These are phyloP conservation scores for Calonectria pteridis DNA, from an alignment of 2,329 filamentous ascomycete genomes.

Conservation along the genomic window DNA sequence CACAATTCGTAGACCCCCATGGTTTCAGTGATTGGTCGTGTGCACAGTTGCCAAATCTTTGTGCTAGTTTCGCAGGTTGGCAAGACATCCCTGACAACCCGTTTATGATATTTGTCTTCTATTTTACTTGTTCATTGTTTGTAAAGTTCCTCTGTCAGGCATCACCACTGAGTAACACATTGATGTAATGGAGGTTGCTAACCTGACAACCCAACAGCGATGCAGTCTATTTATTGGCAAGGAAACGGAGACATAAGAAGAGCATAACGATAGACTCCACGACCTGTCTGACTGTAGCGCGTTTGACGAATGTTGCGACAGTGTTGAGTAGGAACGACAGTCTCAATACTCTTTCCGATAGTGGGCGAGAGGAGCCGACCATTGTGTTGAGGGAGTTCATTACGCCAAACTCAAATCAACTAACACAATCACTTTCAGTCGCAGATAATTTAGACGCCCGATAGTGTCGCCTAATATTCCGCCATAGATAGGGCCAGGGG, in stretches of 20 bases:
- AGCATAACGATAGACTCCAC: too few species aligned
- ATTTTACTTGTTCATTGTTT: neutral
- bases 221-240: too few species aligned
- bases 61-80: neutral
- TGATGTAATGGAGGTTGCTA: too few species aligned
- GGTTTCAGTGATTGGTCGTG: neutral
- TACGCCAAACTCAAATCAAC: neutral
- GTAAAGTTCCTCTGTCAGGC: too few species aligned
- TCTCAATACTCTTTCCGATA: neutral
- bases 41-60: neutral
- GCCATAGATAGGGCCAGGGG: neutral
- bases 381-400: neutral
- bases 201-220: too few species aligned
- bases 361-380: neutral
- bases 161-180: too few species aligned
- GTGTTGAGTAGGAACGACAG: too few species aligned
- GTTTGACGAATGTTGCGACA: too few species aligned
- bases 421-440: neutral
- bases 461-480: neutral
- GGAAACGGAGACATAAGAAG: too few species aligned
- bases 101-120: neutral
- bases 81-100: neutral
- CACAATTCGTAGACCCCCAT: neutral
- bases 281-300: too few species aligned
- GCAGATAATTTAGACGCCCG: neutral